These are phyloP conservation scores for Alliaria petiolata DNA, from an alignment of 345 rosid species.

Conservation along the genomic window DNA sequence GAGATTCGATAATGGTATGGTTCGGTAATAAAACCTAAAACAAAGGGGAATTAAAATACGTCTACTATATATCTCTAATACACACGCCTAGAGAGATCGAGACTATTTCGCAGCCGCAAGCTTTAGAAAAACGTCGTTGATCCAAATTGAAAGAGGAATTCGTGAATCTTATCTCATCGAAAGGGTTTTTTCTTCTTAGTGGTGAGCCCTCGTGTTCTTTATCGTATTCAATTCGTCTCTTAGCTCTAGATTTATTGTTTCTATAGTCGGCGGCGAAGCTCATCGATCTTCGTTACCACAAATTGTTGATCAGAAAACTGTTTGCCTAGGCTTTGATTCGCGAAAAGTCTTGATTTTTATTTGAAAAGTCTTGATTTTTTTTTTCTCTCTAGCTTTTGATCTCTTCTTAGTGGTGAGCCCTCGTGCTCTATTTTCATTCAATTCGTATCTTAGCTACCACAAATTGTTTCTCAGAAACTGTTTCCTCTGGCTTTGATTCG, in stretches of 20 bases:
- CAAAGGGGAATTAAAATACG: not conserved
- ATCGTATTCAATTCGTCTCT: not conserved
- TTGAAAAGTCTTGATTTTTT: no score
- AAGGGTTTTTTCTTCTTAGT: not conserved
- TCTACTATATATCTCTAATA: not conserved
- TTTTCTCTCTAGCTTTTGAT: not conserved
- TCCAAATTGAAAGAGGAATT: not conserved
- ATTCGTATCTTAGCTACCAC: not conserved
- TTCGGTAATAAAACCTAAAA: conserved; percentile 15
- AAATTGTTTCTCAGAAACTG: not conserved
- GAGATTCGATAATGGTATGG: not conserved
- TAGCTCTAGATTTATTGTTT: no score
- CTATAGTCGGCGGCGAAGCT: no score
- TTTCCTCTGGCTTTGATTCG: not conserved
- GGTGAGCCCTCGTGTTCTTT: conserved; percentile 11
- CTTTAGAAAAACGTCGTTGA: conserved; percentile 5
- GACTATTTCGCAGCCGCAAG: conserved; percentile 21
- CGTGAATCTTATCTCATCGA: not conserved
- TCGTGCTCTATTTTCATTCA: not conserved
- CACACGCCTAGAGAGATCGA: not conserved
- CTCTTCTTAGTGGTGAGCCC: conserved; percentile 17
- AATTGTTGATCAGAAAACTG: no score
- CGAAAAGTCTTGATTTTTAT: no score
- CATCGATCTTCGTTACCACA: no score
- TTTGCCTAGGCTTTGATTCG: no score